Base-by-base conservation (phyloP, 2,329 filamentous ascomycete species). In the Alternaria triticimaculans region DNA sequence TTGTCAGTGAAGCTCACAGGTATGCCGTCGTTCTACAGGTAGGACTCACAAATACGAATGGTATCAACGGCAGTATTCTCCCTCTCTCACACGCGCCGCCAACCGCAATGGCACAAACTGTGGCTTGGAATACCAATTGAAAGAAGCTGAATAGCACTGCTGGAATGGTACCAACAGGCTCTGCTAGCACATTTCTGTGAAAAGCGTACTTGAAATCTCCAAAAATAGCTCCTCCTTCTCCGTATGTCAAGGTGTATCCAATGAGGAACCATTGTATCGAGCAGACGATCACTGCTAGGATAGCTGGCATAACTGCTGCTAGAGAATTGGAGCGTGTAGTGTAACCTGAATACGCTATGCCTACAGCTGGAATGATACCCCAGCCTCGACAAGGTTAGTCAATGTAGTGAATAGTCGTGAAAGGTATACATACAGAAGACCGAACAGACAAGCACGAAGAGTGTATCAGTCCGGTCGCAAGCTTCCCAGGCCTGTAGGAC, bases 141-240 rank as follows among this genome's bases (percentile, higher is more conserved):
- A 86, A 86, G 70, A 85, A 83, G 54, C 82, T 84, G 72, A 86
- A 86, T 6, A 86, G 69, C 12, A 85, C 81, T 6, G 83, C 84
- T 0, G 84, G 84, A 48, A 85, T 85, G 0, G 82, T 84, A 5
- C 84, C 83, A 2, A 86, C 79, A 0, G 84, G 83, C 51, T 85
- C 80, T 3, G 82, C 76, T 1, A 86, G 75, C 5, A 86, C 84
- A 12, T 79, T 80, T 8, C 72, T 68, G 64, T 86, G 84, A 51
- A 85, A 83, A 2, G 79, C 76, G 66, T 85, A 81, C 48, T 76
- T 80, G 55, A 85, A 78, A 45, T 81, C 78, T 4, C 84, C 83
- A 66, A 86, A 81, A 6, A 85, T 71, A 6, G 78, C 71, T 26
- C 80, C 80, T 25, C 82, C 83, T 30, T 84, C 81, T 12, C 82